Evolutionary conservation across 164 flowering plant species (phyloP).

Genomic region (Cinnamomum chago): DNA sequence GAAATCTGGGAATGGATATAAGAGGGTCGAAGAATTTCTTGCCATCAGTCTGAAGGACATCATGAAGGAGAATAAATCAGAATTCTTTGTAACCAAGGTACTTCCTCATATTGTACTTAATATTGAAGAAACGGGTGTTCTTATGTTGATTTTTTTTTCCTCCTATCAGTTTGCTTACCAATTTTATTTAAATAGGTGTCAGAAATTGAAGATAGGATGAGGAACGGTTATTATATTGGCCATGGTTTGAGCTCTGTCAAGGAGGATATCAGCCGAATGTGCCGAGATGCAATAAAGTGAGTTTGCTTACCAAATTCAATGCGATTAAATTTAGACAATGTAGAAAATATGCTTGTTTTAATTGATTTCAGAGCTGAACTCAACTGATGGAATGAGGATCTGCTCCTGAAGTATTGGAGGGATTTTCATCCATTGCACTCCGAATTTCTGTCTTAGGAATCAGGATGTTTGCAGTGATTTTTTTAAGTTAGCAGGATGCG

Average conservation of each 20-base stretch:
- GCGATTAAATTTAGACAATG: not conserved
- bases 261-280: conserved; percentile 87
- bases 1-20: conserved; percentile 70
- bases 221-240: conserved; percentile 73
- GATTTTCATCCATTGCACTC: not conserved
- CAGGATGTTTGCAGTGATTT: not conserved
- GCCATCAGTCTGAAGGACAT: conserved; percentile 63
- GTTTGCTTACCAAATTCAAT: conserved; percentile 11
- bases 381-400: not conserved
- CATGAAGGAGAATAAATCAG: conserved; percentile 81
- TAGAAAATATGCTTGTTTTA: not conserved
- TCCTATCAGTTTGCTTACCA: not conserved
- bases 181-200: conserved; percentile 52
- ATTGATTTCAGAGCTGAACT: not conserved
- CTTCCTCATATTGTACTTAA: too few relatives aligned
- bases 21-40: conserved; percentile 73
- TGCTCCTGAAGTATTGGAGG: not conserved
- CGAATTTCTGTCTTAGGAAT: not conserved
- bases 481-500: not conserved
- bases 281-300: conserved; percentile 91
- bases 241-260: conserved; percentile 77
- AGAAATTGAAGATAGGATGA: conserved; percentile 79
- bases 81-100: conserved; percentile 91
- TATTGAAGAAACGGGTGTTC: not conserved
- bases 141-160: not conserved